These are phyloP conservation scores for Debaryomycetaceae sp. DNA, from an alignment of 1,139 yeast genomes.

Conservation along the genomic window DNA sequence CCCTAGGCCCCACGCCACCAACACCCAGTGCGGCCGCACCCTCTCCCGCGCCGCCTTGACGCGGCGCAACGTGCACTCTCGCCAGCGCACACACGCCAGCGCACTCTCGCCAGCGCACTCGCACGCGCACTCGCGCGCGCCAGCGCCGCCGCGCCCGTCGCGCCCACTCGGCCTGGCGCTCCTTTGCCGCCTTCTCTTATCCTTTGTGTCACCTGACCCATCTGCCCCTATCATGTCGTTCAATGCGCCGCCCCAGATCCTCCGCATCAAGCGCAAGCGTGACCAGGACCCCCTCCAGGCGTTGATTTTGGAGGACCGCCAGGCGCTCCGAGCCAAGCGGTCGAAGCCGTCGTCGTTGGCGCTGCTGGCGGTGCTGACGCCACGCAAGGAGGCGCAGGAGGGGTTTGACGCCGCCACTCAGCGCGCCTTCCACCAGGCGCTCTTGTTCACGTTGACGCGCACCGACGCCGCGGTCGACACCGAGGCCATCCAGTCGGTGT, in stretches of 20 bases:
- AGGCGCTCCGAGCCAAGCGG: slow-evolving; percentile 27
- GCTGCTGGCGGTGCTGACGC: slow-evolving; percentile 19
- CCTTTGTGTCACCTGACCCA: no score
- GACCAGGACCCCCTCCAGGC: slow-evolving; percentile 87
- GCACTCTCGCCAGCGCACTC: no score
- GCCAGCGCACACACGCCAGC: no score
- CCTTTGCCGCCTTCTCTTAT: no score
- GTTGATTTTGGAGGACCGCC: slow-evolving; percentile 41
- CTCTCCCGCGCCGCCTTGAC: no score
- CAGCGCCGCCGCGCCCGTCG: no score
- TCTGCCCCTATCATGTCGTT: slow-evolving; percentile 1
- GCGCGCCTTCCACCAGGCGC: slow-evolving; percentile 12
- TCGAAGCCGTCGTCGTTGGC: slow-evolving; percentile 39
- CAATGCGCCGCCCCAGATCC: slow-evolving; percentile 48
- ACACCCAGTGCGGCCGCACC: no score
- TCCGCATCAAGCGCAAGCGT: slow-evolving; percentile 80
- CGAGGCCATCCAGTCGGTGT: slow-evolving; percentile 19
- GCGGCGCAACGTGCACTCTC: no score
- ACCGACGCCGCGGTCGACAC: slow-evolving; percentile 42
- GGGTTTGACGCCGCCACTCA: slow-evolving; percentile 10
- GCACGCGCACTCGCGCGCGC: no score
- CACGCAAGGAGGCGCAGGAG: slow-evolving; percentile 10
- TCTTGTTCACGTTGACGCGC: slow-evolving; percentile 57
- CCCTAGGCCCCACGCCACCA: no score
- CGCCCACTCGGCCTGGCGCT: no score